A percentile compares a stretch with the other conserved stretches of the same genome.
Evolutionary conservation across 805 yeast species (phyloP).

Genomic region (Brettanomyces anomalus): DNA sequence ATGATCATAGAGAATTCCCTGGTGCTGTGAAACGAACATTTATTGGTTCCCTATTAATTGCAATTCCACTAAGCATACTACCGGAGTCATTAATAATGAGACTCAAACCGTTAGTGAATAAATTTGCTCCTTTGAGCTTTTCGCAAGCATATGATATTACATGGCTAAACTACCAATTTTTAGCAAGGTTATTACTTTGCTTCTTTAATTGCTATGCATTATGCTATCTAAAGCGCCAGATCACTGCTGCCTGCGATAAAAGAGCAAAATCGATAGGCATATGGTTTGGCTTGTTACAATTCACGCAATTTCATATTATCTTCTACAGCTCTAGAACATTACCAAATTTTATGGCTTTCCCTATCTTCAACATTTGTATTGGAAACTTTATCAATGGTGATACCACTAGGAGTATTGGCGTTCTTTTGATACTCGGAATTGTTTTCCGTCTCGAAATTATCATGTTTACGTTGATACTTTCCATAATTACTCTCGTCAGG

Average conservation of each 20-base stretch:
- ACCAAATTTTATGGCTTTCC: conserved; percentile 82
- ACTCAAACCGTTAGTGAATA: not conserved
- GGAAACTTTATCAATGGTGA: conserved; percentile 42
- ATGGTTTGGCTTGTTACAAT: conserved; percentile 53
- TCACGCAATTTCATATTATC: conserved; percentile 69
- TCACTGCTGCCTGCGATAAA: conserved; percentile 18
- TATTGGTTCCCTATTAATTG: conserved; percentile 54
- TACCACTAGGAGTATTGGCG: conserved; percentile 35
- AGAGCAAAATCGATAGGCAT: conserved; percentile 26
- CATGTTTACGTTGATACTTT: conserved; percentile 42
- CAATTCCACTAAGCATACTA: conserved; percentile 35
- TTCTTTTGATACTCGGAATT: conserved; percentile 53
- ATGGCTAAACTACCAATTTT: conserved; percentile 42
- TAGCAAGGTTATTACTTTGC: conserved; percentile 56
- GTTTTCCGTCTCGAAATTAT: conserved; percentile 70
- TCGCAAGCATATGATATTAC: conserved; percentile 15
- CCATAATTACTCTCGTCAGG: conserved; percentile 35
- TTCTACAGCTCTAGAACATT: conserved; percentile 78
- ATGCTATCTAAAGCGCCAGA: conserved; percentile 38
- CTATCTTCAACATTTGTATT: conserved; percentile 53
- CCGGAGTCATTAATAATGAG: not conserved
- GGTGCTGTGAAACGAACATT: conserved; percentile 88
- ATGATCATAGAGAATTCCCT: conserved; percentile 74
- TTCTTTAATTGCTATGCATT: conserved; percentile 47
- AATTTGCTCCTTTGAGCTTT: not conserved